Evolutionary conservation across 768 basidiomycete species (phyloP).

Genomic region (Termitomyces sp.): DNA sequence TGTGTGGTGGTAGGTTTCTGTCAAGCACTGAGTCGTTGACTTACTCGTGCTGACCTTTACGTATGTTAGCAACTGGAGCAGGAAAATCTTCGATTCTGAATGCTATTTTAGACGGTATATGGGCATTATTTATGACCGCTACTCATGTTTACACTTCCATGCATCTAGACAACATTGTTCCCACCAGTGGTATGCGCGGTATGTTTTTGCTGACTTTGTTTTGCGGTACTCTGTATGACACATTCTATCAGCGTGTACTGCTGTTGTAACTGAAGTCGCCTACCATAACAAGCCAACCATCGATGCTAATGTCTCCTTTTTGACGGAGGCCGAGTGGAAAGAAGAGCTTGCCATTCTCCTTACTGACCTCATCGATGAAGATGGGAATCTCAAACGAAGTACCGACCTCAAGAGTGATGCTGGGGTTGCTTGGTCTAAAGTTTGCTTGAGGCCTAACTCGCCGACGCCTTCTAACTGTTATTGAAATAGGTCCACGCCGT

Average conservation of each 20-base stretch:
- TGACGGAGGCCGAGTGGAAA: slow-evolving; percentile 51
- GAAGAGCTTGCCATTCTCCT: slow-evolving; percentile 50
- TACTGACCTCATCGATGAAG: slow-evolving; percentile 54
- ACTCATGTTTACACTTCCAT: slow-evolving; percentile 1
- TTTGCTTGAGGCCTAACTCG: slow-evolving; percentile 10
- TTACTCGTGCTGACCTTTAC: not conserved
- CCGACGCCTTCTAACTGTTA: not conserved
- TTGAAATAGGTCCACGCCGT: slow-evolving; percentile 49
- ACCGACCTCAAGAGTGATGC: slow-evolving; percentile 54
- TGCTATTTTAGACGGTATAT: slow-evolving; percentile 50
- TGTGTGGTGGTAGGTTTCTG: slow-evolving; percentile 46
- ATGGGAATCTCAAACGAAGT: slow-evolving; percentile 45
- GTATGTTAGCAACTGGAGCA: slow-evolving; percentile 44
- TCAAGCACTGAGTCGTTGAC: not conserved
- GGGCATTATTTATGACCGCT: not conserved
- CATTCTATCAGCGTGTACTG: slow-evolving; percentile 47
- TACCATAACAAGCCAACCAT: slow-evolving; percentile 51
- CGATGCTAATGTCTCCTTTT: slow-evolving; percentile 54
- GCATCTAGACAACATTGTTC: slow-evolving; percentile 46
- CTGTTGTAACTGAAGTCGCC: slow-evolving; percentile 56
- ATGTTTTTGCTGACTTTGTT: slow-evolving; percentile 1
- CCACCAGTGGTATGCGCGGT: slow-evolving; percentile 65
- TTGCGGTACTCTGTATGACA: not conserved
- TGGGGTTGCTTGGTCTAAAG: slow-evolving; percentile 59
- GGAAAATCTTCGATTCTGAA: slow-evolving; percentile 60